phyloP scores from a whole-genome alignment of 352 stramenopile genomes.

The Globisporangium abappressorium region DNA sequence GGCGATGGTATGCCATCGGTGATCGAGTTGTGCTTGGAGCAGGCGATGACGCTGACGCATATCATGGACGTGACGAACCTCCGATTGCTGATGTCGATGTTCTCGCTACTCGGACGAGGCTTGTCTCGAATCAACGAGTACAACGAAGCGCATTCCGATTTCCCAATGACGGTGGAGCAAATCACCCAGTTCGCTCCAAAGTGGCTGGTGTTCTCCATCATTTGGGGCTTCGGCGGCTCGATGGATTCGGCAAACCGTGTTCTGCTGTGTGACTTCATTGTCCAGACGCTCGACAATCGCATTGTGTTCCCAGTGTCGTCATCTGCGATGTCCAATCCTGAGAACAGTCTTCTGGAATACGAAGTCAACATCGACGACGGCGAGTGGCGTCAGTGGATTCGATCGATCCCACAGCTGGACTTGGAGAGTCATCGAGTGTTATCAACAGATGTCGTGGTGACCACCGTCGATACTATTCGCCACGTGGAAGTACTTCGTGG shows the following conservation, averaged over 20 bases:
- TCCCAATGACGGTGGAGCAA: constrained; percentile 96
- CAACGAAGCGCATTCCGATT: constrained; percentile 98
- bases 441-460: constrained; percentile 98
- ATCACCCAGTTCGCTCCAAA: constrained; percentile 95
- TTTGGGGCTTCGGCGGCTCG: constrained; percentile 99
- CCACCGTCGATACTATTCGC: constrained; percentile 98
- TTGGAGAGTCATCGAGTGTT: constrained; percentile 97
- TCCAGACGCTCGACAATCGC: constrained; percentile 87
- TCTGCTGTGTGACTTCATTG: constrained; percentile 88
- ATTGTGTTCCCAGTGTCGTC: constrained; percentile 82
- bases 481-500: constrained; percentile 97
- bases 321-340: constrained; percentile 34
- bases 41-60: constrained; percentile 89
- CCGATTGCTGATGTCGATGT: constrained; percentile 96
- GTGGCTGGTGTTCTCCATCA: constrained; percentile 97
- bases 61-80: constrained; percentile 96
- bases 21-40: constrained; percentile 91
- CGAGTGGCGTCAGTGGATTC: constrained; percentile 96
- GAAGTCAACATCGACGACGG: constrained; percentile 96
- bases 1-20: constrained; percentile 66
- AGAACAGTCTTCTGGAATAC: constrained; percentile 93
- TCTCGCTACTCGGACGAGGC: constrained; percentile 93
- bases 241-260: constrained; percentile 92
- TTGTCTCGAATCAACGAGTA: constrained; percentile 96
- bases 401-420: constrained; percentile 96